Base-by-base conservation (phyloP, 768 basidiomycete genomes). In the Leccinum truebloodii region DNA sequence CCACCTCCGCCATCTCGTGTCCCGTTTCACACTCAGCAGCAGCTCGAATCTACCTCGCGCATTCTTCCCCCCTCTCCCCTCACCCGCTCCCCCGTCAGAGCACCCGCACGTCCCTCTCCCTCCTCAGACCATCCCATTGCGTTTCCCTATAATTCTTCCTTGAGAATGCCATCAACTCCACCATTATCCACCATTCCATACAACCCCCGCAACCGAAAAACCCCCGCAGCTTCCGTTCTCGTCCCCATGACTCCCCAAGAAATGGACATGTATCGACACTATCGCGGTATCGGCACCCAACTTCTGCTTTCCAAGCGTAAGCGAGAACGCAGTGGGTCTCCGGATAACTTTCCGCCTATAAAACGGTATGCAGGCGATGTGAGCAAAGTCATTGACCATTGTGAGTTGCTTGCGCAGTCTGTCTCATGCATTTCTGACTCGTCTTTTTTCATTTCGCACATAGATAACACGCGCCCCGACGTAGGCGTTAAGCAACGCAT, bases 401-500 rank as follows among this genome's bases (percentile, higher is more conserved):
- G 92, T 88, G 67, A 69, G 88, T 82, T n/a, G 56, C 52, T 39
- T 68, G 16, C 52, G 14, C 39, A 54, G 22, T 44, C 58, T 7
- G 10, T 26, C 58, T 4, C 48, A 44, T 58, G 16, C 34, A 49
- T 50, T 34, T 57, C 58, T 61, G 34, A 70, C 35, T 51, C 55
- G 8, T 35, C 26, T 37, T 22, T 22, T n/a, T 58, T 39, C 41
- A 41, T 50, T 24, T 44, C 46, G 20, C 14, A 44, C 35, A 50
- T 64, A 97, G 96, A 99, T 76, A 98, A 99, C 73, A 83, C 86
- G 14, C 86, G 97, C 12, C 95, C 95, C 6, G 95, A 99, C 60
- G 90, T 96, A 10, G 94, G 94, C 59, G 85, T 93, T 32, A 80
- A 86, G 10, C 87, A 90, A 68, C 91, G 97, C 34, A 83, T 83